phyloP scores from a whole-genome alignment of 306 rosid species.

The Vachellia pachyceras region DNA sequence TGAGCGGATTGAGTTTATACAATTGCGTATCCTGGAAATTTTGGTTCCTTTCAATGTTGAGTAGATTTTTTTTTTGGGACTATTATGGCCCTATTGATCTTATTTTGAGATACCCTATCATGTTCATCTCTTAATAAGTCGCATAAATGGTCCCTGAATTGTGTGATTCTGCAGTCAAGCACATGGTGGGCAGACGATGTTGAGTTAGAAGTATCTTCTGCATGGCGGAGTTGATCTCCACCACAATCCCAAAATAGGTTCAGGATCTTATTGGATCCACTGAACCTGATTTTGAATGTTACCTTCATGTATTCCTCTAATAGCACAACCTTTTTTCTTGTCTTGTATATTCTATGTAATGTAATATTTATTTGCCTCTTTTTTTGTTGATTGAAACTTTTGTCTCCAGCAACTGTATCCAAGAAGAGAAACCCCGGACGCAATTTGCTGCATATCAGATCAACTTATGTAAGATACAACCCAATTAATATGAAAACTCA shows the following conservation, averaged over 20 bases:
- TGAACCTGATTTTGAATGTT: constrained; percentile 31
- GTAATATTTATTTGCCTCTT: constrained; percentile 22
- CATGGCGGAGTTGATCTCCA: constrained; percentile 75
- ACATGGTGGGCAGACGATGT: constrained; percentile 99
- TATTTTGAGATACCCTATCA: constrained; percentile 19
- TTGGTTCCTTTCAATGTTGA: constrained; percentile 9
- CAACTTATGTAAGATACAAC: background rate
- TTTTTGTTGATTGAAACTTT: constrained; percentile 12
- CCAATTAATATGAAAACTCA: background rate
- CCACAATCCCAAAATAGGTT: background rate
- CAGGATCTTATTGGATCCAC: constrained; percentile 22
- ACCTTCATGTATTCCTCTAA: constrained; percentile 1
- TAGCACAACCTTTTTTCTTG: background rate
- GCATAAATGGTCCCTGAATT: constrained; percentile 31
- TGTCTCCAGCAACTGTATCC: background rate
- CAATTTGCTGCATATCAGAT: constrained; percentile 17
- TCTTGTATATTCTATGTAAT: background rate
- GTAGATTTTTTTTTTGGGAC: background rate
- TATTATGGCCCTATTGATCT: background rate
- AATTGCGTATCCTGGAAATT: background rate
- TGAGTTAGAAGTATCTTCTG: constrained; percentile 79
- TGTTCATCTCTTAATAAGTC: constrained; percentile 20
- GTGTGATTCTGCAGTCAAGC: constrained; percentile 57
- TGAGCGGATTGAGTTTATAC: constrained; percentile 20
- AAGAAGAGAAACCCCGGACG: constrained; percentile 25